Conservation (phyloP, 768 basidiomycete species). For the Trametes elegans region DNA sequence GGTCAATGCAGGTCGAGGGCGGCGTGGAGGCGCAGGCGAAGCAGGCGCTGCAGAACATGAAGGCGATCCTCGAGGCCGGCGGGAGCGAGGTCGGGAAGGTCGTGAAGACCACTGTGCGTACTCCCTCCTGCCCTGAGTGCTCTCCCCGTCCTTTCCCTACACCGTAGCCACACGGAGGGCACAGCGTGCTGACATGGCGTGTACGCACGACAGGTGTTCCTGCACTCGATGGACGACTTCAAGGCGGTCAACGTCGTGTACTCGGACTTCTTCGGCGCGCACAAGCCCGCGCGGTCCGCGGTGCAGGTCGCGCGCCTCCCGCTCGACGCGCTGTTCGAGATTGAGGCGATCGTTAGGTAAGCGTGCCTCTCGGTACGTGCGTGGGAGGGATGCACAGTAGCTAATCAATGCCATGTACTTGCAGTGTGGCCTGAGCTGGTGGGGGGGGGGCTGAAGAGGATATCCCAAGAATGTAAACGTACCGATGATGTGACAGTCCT, state of each 20-base stretch:
- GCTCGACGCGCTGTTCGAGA: constrained; percentile 88
- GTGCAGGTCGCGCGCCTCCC: constrained; percentile 90
- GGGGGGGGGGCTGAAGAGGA: too few relatives aligned
- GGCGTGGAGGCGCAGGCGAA: constrained; percentile 79
- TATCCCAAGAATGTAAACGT: too few relatives aligned
- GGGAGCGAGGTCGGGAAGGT: constrained; percentile 78
- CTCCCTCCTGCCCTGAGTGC: neutral
- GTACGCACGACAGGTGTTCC: constrained; percentile 64
- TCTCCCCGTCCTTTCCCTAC: too few relatives aligned
- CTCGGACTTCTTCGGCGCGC: constrained; percentile 78
- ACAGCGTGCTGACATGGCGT: neutral
- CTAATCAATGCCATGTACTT: too few relatives aligned
- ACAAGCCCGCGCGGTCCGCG: constrained; percentile 90
- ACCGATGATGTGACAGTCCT: too few relatives aligned
- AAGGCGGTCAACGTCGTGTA: constrained; percentile 79
- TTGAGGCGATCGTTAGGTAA: constrained; percentile 84
- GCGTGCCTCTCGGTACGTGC: constrained; percentile 14
- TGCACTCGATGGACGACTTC: constrained; percentile 94
- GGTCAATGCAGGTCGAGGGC: constrained; percentile 44
- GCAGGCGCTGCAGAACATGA: constrained; percentile 86
- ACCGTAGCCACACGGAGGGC: too few relatives aligned
- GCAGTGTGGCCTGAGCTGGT: too few relatives aligned
- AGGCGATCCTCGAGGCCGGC: constrained; percentile 77
- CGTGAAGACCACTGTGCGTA: constrained; percentile 85
- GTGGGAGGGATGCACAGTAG: neutral